Conservation (phyloP, 148 eudicot species). For the Oxyria digyna region DNA sequence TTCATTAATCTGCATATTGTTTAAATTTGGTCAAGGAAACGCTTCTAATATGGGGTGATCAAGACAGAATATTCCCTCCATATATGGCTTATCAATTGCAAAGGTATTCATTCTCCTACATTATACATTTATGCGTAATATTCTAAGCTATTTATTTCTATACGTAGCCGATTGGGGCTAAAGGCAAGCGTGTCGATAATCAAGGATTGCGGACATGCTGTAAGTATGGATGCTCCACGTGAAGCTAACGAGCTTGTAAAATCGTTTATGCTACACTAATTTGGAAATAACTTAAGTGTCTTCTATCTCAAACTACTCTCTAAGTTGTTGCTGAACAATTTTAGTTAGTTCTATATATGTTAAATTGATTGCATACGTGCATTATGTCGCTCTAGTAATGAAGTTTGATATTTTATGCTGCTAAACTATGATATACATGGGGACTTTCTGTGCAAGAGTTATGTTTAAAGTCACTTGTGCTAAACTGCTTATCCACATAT, state of each 20-base stretch:
- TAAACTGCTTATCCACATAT: no score
- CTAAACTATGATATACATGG: no score
- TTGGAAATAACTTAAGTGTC: neutral
- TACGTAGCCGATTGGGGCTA: constrained; percentile 34
- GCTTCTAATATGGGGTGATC: constrained; percentile 62
- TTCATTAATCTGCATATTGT: neutral
- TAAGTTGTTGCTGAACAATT: no score
- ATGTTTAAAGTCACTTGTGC: no score
- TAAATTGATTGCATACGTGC: no score
- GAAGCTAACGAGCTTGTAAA: constrained; percentile 24
- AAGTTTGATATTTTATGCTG: no score
- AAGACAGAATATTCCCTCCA: constrained; percentile 50
- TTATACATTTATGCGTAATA: no score
- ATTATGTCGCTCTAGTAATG: no score
- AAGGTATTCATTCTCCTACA: constrained; percentile 24
- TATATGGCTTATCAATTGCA: constrained; percentile 33
- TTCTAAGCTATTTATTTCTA: no score
- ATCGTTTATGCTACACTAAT: constrained; percentile 17
- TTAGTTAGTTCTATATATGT: no score
- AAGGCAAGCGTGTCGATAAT: constrained; percentile 35
- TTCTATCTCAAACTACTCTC: no score
- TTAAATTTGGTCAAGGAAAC: constrained; percentile 26
- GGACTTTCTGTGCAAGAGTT: no score
- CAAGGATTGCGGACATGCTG: constrained; percentile 46
- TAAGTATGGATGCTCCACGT: constrained; percentile 37